A percentile compares a stretch with the other conserved stretches of the same genome.
Conservation (phyloP, 2,329 filamentous ascomycete species). For the Drechslerella dactyloides region DNA sequence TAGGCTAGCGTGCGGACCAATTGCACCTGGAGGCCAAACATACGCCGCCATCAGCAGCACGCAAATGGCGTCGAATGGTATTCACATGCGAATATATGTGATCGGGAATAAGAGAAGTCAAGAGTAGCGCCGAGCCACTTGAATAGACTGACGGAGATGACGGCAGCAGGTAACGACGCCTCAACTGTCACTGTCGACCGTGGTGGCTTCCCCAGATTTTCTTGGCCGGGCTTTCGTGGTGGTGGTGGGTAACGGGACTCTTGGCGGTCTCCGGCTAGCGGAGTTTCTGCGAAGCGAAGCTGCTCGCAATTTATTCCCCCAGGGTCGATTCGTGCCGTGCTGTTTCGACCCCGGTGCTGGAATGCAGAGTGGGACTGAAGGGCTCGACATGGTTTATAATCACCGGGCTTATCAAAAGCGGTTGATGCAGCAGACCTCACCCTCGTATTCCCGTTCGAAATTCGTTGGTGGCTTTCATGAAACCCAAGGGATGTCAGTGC, state of each 20-base stretch:
- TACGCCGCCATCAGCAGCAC: background rate
- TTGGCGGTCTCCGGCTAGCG: constrained; percentile 22
- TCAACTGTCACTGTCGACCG: constrained; percentile 11
- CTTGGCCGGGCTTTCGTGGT: constrained; percentile 15
- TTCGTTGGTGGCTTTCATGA: constrained; percentile 27
- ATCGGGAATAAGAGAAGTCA: no score
- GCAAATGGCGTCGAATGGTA: background rate
- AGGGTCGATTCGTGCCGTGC: constrained; percentile 20
- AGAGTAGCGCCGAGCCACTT: background rate
- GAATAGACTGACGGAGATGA: no score
- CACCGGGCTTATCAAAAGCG: constrained; percentile 14
- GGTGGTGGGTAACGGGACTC: constrained; percentile 8
- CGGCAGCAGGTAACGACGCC: background rate
- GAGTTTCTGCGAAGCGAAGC: constrained; percentile 23
- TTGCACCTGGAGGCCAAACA: background rate
- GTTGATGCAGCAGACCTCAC: constrained; percentile 12
- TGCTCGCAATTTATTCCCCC: constrained; percentile 7
- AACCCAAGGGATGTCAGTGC: constrained; percentile 28
- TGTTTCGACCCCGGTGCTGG: background rate
- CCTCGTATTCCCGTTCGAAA: constrained; percentile 23
- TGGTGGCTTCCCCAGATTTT: constrained; percentile 44
- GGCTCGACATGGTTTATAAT: constrained; percentile 4
- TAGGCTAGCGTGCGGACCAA: background rate
- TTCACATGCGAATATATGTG: background rate
- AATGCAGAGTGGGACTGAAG: background rate